A percentile compares a stretch with the other conserved stretches of the same genome.
phyloP scores from a whole-genome alignment of 2,329 filamentous ascomycete species.

The Aspergillus hortae region DNA sequence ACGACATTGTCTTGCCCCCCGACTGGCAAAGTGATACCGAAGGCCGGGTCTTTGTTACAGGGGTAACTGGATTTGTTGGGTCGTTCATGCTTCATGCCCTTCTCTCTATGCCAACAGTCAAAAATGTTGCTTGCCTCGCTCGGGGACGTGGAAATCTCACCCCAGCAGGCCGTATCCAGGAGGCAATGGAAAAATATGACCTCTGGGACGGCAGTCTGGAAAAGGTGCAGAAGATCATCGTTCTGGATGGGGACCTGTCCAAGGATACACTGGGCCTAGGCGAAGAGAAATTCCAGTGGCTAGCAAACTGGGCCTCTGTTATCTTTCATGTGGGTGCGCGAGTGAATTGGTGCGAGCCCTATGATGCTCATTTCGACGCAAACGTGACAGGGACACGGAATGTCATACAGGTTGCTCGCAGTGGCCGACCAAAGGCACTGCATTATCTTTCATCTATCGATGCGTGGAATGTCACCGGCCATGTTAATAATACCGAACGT shows the following conservation, averaged over 20 bases:
- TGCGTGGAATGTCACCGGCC: slow-evolving; percentile 9
- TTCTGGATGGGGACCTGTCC: slow-evolving; percentile 59
- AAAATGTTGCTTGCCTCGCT: slow-evolving; percentile 66
- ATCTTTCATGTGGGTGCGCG: slow-evolving; percentile 72
- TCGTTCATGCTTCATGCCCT: slow-evolving; percentile 69
- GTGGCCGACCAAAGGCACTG: slow-evolving; percentile 15
- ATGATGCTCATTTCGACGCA: slow-evolving; percentile 60
- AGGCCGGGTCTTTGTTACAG: slow-evolving; percentile 53
- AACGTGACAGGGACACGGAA: slow-evolving; percentile 74
- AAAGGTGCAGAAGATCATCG: slow-evolving; percentile 7
- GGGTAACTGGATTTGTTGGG: slow-evolving; percentile 81
- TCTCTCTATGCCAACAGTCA: slow-evolving; percentile 51
- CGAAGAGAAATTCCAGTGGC: slow-evolving; percentile 55
- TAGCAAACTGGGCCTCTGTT: slow-evolving; percentile 62
- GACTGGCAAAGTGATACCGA: slow-evolving; percentile 6
- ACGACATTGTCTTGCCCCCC: neutral
- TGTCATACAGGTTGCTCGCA: slow-evolving; percentile 63
- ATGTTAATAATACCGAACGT: slow-evolving; percentile 1
- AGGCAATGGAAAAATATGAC: slow-evolving; percentile 51
- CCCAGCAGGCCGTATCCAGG: slow-evolving; percentile 20
- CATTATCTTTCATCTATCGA: slow-evolving; percentile 16
- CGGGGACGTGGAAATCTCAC: slow-evolving; percentile 54
- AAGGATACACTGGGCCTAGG: slow-evolving; percentile 65
- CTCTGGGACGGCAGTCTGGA: slow-evolving; percentile 1
- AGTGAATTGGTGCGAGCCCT: slow-evolving; percentile 70